Percentiles rank a stretch among this genome's conserved stretches.
Conservation (phyloP, 2,329 filamentous ascomycete species). For the Chaetomiaceae sp. region DNA sequence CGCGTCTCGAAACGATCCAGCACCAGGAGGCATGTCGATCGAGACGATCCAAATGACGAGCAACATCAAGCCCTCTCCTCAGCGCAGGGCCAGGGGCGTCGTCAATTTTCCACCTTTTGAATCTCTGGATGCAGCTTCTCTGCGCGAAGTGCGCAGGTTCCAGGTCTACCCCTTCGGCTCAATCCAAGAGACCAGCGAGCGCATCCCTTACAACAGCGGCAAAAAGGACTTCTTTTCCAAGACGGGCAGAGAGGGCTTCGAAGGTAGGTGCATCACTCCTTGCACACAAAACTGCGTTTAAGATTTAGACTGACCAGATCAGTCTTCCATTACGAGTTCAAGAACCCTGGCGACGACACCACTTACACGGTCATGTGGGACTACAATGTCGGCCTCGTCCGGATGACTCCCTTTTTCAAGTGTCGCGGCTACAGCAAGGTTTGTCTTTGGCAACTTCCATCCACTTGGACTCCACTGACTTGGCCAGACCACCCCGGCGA, state of each 20-base stretch:
- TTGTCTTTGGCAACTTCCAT: slow-evolving; percentile 42
- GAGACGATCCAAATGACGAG: slow-evolving; percentile 57
- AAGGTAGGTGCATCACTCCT: slow-evolving; percentile 52
- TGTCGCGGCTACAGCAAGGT: slow-evolving; percentile 81
- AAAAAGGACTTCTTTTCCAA: slow-evolving; percentile 85
- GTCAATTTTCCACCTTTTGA: slow-evolving; percentile 70
- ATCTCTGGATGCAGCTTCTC: slow-evolving; percentile 50
- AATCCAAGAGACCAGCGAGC: slow-evolving; percentile 57
- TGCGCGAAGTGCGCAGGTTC: slow-evolving; percentile 55
- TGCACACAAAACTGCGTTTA: not conserved
- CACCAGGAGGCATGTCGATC: slow-evolving; percentile 25
- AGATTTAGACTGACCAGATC: slow-evolving; percentile 5
- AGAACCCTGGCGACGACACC: slow-evolving; percentile 57
- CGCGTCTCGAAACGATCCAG: slow-evolving; percentile 27
- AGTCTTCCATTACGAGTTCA: slow-evolving; percentile 85
- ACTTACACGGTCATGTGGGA: slow-evolving; percentile 89
- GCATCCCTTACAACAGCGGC: slow-evolving; percentile 90
- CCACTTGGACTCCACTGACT: not conserved
- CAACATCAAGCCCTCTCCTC: slow-evolving; percentile 56
- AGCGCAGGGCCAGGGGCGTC: slow-evolving; percentile 56
- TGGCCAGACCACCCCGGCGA: slow-evolving; percentile 79
- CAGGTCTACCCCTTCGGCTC: slow-evolving; percentile 59
- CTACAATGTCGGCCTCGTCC: slow-evolving; percentile 87
- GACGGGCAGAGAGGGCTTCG: slow-evolving; percentile 81
- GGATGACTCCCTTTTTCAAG: slow-evolving; percentile 94